Evolutionary conservation across 176 grass and related monocot genomes (phyloP).

Genomic region (Oryza brachyantha): DNA sequence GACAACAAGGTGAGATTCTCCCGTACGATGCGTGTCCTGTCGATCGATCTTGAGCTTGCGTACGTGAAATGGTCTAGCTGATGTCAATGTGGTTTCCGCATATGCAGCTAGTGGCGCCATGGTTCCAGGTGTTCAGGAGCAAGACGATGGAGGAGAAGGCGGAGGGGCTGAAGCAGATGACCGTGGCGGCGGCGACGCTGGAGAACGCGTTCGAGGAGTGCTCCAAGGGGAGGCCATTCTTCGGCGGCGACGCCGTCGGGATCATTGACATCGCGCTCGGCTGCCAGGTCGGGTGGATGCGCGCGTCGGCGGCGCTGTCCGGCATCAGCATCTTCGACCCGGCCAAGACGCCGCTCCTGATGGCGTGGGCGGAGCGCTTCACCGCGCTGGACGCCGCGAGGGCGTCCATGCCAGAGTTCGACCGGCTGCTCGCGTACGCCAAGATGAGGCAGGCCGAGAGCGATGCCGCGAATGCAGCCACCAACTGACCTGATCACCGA

Average conservation of each 20-base stretch:
- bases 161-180: background rate
- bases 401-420: background rate
- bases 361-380: slow-evolving; percentile 30
- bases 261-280: slow-evolving; percentile 44
- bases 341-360: slow-evolving; percentile 21
- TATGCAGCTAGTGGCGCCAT: slow-evolving; percentile 24
- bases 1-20: slow-evolving; percentile 52
- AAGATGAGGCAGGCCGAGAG: background rate
- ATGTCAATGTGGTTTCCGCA: background rate
- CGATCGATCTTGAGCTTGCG: too few species aligned
- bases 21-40: background rate
- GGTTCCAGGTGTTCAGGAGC: background rate
- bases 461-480: background rate
- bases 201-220: slow-evolving; percentile 37
- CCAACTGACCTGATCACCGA: background rate
- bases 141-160: slow-evolving; percentile 38
- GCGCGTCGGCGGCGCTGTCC: background rate
- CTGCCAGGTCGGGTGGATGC: background rate
- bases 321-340: slow-evolving; percentile 13
- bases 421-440: slow-evolving; percentile 2
- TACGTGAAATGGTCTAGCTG: too few species aligned
- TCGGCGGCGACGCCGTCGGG: slow-evolving; percentile 39
- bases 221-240: slow-evolving; percentile 45
- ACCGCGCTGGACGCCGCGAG: slow-evolving; percentile 21
- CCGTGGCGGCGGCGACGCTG: background rate